phyloP scores from a whole-genome alignment of 2,329 filamentous ascomycete species.

The Ilyonectria sp. region DNA sequence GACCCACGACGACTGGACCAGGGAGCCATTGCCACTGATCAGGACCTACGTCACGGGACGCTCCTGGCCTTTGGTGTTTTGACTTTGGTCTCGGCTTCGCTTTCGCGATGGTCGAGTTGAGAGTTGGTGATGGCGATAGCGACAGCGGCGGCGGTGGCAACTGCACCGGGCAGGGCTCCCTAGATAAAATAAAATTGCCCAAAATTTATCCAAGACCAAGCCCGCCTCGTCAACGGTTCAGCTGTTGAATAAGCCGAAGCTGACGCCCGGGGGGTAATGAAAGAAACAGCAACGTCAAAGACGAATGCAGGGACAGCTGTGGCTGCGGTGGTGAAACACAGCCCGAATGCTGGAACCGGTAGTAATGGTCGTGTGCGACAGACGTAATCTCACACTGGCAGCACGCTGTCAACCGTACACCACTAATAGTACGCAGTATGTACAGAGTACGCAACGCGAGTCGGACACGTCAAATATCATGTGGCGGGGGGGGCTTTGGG shows the following conservation, averaged over 20 bases:
- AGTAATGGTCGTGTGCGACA: constrained; percentile 13
- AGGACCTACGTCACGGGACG: constrained; percentile 32
- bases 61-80: constrained; percentile 22
- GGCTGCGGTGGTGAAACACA: constrained; percentile 31
- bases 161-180: constrained; percentile 15
- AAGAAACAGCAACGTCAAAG: constrained; percentile 16
- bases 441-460: background rate
- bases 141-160: constrained; percentile 18
- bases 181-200: background rate
- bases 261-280: constrained; percentile 23
- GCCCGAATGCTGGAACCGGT: constrained; percentile 17
- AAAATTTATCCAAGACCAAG: constrained; percentile 4
- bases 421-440: too few species aligned
- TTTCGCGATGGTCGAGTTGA: constrained; percentile 19
- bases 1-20: constrained; percentile 50
- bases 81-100: background rate
- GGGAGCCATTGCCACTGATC: constrained; percentile 52
- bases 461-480: constrained; percentile 9
- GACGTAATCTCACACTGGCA: constrained; percentile 8
- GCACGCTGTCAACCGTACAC: background rate
- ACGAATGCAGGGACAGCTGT: constrained; percentile 10
- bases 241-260: constrained; percentile 17
- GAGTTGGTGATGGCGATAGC: constrained; percentile 28
- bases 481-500: background rate
- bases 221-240: constrained; percentile 5